Percentiles rank a stretch among this genome's conserved stretches.
These are phyloP conservation scores for Leccinellum luteum DNA, from an alignment of 768 basidiomycete genomes.

Conservation along the genomic window DNA sequence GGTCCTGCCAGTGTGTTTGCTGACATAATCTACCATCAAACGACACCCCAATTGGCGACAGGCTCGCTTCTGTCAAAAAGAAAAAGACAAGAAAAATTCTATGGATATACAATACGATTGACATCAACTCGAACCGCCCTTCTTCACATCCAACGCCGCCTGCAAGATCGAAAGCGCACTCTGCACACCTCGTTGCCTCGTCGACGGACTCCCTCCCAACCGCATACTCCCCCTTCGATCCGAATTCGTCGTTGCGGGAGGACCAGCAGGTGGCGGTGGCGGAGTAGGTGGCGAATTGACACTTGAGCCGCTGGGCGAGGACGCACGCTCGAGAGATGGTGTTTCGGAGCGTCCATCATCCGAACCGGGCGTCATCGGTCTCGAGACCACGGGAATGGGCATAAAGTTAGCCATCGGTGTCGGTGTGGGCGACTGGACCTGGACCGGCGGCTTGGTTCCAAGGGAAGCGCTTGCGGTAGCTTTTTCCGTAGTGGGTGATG, in stretches of 20 bases:
- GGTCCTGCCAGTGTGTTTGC: not conserved
- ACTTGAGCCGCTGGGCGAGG: conserved; percentile 26
- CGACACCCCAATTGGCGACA: too few relatives aligned
- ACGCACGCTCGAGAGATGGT: conserved; percentile 23
- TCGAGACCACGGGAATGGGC: not conserved
- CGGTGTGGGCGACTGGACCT: not conserved
- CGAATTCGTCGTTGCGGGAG: conserved; percentile 6
- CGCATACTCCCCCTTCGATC: conserved; percentile 16
- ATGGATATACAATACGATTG: not conserved
- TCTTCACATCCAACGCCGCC: conserved; percentile 28
- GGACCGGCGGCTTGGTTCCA: conserved; percentile 3
- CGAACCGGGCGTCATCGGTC: conserved; percentile 18
- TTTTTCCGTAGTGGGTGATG: conserved; percentile 26
- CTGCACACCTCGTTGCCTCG: conserved; percentile 23
- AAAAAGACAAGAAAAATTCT: not conserved
- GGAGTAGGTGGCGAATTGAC: conserved; percentile 23
- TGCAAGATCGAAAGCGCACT: conserved; percentile 27
- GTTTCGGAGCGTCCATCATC: conserved; percentile 37
- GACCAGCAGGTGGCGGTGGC: conserved; percentile 13
- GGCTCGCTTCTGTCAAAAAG: too few relatives aligned
- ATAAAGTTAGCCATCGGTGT: not conserved
- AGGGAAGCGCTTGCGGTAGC: not conserved
- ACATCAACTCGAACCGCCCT: conserved; percentile 15
- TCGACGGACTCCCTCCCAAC: conserved; percentile 21
- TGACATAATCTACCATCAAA: not conserved